Conservation (phyloP, 176 grass and related monocot species). For the sorghum (Sorghum bicolor) region DNA sequence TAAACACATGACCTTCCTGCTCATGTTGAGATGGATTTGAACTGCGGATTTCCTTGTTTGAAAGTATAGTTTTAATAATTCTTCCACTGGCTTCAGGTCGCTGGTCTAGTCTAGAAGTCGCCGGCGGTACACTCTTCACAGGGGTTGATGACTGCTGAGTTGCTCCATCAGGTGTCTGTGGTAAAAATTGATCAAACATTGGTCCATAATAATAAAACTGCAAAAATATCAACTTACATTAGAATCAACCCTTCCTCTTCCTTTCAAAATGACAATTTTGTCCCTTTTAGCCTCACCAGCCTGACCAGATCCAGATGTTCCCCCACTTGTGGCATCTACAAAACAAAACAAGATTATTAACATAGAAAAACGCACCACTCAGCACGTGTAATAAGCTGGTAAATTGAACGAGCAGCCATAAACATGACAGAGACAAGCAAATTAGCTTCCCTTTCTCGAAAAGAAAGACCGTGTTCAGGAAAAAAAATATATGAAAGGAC, state of each 20-base stretch:
- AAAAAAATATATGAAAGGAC: neutral
- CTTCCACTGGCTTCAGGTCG: slow-evolving; percentile 55
- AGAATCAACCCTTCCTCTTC: slow-evolving; percentile 63
- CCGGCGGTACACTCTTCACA: slow-evolving; percentile 39
- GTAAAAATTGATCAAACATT: slow-evolving; percentile 3
- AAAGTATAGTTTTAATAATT: slow-evolving; percentile 72
- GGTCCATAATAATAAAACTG: slow-evolving; percentile 26
- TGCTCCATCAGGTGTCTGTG: slow-evolving; percentile 52
- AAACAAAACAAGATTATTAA: slow-evolving; percentile 10
- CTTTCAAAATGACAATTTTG: slow-evolving; percentile 88
- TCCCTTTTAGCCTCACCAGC: slow-evolving; percentile 59
- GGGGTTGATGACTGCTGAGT: slow-evolving; percentile 34
- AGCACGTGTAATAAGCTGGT: neutral
- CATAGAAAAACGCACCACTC: slow-evolving; percentile 2
- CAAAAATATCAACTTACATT: slow-evolving; percentile 46
- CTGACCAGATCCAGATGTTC: slow-evolving; percentile 40
- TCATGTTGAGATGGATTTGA: slow-evolving; percentile 47
- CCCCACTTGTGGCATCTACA: slow-evolving; percentile 55
- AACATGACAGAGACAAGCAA: neutral
- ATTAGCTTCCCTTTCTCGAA: neutral
- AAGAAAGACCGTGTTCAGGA: neutral
- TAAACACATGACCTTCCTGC: slow-evolving; percentile 42
- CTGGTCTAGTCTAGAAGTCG: slow-evolving; percentile 56
- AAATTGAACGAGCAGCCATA: neutral
- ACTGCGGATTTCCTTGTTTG: slow-evolving; percentile 60